phyloP scores from a whole-genome alignment of 1,284 basidiomycete genomes.

The Microbotryum saponariae region DNA sequence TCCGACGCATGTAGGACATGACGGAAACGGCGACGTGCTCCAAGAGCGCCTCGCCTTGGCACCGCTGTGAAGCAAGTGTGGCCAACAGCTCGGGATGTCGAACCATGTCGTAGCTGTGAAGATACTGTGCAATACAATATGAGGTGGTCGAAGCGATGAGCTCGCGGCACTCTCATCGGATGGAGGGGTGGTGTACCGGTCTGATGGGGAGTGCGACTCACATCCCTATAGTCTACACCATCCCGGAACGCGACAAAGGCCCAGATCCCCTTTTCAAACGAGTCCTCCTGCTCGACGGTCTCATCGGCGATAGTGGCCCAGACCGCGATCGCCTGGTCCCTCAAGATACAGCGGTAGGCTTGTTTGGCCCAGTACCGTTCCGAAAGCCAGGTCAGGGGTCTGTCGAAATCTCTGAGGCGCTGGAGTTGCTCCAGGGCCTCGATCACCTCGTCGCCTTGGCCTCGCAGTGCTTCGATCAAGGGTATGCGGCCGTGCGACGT shows the following conservation, averaged over 20 bases:
- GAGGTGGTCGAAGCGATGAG: not conserved
- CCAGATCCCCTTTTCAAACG: conserved; percentile 18
- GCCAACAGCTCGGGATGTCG: not conserved
- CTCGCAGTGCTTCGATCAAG: too few species aligned
- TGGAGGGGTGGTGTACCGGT: too few species aligned
- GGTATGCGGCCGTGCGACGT: too few species aligned
- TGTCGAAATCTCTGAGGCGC: not conserved
- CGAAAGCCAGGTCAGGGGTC: conserved; percentile 8
- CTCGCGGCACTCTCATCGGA: not conserved
- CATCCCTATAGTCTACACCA: conserved; percentile 6
- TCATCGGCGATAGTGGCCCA: conserved; percentile 11
- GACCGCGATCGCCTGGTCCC: conserved; percentile 11
- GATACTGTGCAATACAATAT: too few species aligned
- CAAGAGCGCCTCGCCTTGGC: not conserved
- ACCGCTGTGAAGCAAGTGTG: not conserved
- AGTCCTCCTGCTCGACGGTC: conserved; percentile 2
- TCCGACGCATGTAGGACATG: conserved; percentile 5
- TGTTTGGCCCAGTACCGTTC: conserved; percentile 9
- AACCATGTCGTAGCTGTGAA: not conserved
- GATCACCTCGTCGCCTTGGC: conserved; percentile 9
- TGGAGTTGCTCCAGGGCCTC: not conserved
- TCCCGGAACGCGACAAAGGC: conserved; percentile 20
- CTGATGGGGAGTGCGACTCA: not conserved
- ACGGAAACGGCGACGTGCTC: conserved; percentile 7
- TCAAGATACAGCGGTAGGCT: conserved; percentile 1